Evolutionary conservation across 2,329 filamentous ascomycete species (phyloP).

Genomic region (Paradendryphiella salina): DNA sequence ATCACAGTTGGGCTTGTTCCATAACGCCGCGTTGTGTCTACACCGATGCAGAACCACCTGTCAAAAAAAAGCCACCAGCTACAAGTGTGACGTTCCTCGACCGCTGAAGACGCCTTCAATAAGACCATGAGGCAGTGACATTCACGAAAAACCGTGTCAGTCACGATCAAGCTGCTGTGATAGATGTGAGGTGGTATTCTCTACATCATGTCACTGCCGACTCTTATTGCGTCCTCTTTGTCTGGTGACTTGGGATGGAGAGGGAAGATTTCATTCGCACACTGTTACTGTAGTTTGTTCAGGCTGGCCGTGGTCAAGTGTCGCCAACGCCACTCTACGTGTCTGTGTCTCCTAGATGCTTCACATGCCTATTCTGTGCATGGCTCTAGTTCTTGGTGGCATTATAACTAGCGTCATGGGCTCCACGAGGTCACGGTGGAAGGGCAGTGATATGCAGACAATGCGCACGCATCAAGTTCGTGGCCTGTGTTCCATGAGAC

Average conservation of each 20-base stretch:
- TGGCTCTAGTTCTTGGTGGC: neutral
- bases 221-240: neutral
- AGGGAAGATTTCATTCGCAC: neutral
- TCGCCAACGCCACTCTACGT: conserved; percentile 1
- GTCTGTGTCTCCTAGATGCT: conserved; percentile 1
- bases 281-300: neutral
- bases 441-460: neutral
- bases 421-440: conserved; percentile 9
- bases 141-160: neutral
- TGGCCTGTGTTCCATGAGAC: conserved; percentile 10
- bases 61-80: conserved; percentile 7
- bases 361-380: conserved; percentile 6
- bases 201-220: neutral
- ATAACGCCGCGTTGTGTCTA: neutral
- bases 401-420: conserved; percentile 4
- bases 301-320: neutral
- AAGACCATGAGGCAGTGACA: neutral
- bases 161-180: neutral
- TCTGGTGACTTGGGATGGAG: neutral
- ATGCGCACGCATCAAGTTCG: conserved; percentile 6
- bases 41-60: neutral
- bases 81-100: conserved; percentile 11
- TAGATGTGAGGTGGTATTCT: neutral
- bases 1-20: neutral
- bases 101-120: neutral